Evolutionary conservation across 2,329 filamentous ascomycete species (phyloP).

Genomic region (Fusarium protoensiforme): DNA sequence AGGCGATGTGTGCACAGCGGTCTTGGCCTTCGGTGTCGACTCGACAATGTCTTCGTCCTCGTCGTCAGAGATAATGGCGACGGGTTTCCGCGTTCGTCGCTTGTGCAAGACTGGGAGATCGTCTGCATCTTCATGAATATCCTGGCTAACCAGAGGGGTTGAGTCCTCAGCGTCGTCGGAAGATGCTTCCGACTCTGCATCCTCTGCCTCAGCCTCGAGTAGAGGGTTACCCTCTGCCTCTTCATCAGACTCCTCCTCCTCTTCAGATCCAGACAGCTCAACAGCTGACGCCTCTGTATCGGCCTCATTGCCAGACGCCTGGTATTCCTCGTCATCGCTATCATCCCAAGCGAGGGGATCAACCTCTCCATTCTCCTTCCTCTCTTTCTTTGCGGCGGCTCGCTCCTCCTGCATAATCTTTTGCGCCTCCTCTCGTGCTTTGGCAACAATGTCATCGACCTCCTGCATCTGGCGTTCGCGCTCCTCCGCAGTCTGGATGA

Average conservation of each 20-base stretch:
- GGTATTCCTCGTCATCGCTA: constrained; percentile 65
- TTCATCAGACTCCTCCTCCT: constrained; percentile 50
- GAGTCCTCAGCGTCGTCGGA: constrained; percentile 34
- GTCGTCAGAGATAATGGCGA: constrained; percentile 71
- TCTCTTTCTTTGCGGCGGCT: constrained; percentile 75
- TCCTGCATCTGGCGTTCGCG: constrained; percentile 83
- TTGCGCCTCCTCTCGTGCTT: constrained; percentile 79
- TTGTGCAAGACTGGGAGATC: constrained; percentile 53
- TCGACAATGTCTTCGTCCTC: constrained; percentile 61
- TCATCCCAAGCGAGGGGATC: constrained; percentile 68
- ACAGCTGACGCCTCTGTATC: constrained; percentile 54
- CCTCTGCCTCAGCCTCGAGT: constrained; percentile 54
- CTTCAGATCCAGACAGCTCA: constrained; percentile 59
- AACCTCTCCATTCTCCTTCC: constrained; percentile 56
- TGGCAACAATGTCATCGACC: constrained; percentile 89
- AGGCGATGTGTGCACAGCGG: constrained; percentile 54
- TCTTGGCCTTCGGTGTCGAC: constrained; percentile 63
- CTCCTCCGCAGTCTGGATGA: constrained; percentile 88
- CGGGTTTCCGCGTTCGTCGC: constrained; percentile 63
- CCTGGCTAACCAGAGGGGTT: constrained; percentile 54
- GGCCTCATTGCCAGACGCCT: constrained; percentile 50
- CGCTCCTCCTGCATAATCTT: constrained; percentile 83
- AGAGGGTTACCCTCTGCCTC: constrained; percentile 48
- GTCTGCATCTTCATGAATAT: constrained; percentile 46
- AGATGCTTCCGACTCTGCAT: constrained; percentile 50